Conservation (phyloP, 257 asterid genomes). For the Dorcoceras hygrometricum region DNA sequence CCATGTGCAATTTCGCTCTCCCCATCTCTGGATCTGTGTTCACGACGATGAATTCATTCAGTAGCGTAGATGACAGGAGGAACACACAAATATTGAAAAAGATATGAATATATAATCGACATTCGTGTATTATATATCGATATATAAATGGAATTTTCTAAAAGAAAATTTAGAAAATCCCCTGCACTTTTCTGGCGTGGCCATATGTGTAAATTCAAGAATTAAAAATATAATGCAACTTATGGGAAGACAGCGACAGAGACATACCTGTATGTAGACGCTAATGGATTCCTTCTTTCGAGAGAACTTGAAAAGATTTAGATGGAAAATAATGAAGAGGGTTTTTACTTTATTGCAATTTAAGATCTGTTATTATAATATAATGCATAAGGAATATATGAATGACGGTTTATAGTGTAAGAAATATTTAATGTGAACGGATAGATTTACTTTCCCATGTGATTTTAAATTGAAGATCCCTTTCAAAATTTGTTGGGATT, state of each 20-base stretch:
- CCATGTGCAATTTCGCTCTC: slow-evolving; percentile 48
- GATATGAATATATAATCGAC: too few relatives aligned
- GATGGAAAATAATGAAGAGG: not conserved
- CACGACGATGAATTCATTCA: not conserved
- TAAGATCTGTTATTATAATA: not conserved
- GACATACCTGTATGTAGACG: not conserved
- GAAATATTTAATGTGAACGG: not conserved
- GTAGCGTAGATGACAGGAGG: too few relatives aligned
- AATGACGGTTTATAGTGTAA: not conserved
- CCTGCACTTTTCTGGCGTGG: too few relatives aligned
- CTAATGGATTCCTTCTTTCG: not conserved
- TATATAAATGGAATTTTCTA: too few relatives aligned
- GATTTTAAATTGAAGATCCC: not conserved
- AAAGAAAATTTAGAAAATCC: too few relatives aligned
- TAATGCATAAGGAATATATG: not conserved
- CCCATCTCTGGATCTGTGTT: slow-evolving; percentile 33
- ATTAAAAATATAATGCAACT: not conserved
- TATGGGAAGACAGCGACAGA: not conserved
- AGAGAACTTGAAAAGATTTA: not conserved
- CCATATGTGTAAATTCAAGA: too few relatives aligned
- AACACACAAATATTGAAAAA: too few relatives aligned
- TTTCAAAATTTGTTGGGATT: not conserved
- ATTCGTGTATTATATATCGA: too few relatives aligned
- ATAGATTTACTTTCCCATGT: not conserved
- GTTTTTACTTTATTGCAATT: not conserved